Conservation (phyloP, 2,329 filamentous ascomycete genomes). For the Colletotrichum godetiae region DNA sequence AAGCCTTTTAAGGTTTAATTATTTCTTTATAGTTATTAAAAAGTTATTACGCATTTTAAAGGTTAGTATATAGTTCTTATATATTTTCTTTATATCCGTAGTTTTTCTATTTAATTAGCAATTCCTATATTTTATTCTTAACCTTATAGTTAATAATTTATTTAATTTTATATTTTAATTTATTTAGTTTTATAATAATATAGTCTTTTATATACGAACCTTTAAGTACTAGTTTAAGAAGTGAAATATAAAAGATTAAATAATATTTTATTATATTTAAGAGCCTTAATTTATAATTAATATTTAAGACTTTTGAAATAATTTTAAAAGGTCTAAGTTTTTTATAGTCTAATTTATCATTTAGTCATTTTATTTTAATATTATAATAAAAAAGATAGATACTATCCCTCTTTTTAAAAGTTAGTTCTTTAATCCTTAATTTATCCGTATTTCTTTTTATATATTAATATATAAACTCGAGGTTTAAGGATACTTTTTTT, state of each 20-base stretch:
- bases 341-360: background rate
- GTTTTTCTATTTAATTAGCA: too few relatives aligned
- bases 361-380: background rate
- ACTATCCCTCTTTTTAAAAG: background rate
- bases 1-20: too few relatives aligned
- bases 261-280: background rate
- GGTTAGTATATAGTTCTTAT: too few relatives aligned
- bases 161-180: too few relatives aligned
- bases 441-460: background rate
- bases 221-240: too few relatives aligned
- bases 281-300: background rate
- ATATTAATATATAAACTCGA: background rate
- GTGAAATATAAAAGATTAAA: fast-evolving
- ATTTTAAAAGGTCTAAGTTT: background rate
- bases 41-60: too few relatives aligned
- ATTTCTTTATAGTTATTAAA: too few relatives aligned
- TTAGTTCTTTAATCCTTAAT: background rate
- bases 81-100: too few relatives aligned
- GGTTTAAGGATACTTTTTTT: background rate
- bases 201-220: too few relatives aligned
- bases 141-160: too few relatives aligned
- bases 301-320: background rate
- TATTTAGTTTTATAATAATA: too few relatives aligned
- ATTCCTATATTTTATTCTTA: too few relatives aligned
- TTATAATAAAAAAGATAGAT: background rate